Conservation (phyloP, 192 early-diverging fungal species). For the Coemansia sp. region DNA sequence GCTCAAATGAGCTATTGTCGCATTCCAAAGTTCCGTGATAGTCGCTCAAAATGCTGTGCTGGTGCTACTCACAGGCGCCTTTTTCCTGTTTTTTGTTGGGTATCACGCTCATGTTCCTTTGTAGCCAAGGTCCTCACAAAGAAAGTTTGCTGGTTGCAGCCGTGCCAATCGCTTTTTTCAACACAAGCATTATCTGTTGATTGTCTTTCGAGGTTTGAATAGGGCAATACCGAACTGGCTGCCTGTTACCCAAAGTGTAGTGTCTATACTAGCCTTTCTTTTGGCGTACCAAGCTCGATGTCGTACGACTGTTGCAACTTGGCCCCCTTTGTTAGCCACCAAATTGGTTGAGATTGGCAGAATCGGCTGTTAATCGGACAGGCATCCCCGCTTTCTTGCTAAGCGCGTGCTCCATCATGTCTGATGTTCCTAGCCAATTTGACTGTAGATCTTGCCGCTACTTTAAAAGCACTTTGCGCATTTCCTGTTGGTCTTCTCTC, state of each 20-base stretch:
- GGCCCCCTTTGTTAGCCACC: neutral
- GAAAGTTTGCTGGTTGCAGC: neutral
- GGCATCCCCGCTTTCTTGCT: neutral
- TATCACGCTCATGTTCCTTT: neutral
- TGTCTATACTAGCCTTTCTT: no score
- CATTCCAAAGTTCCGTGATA: neutral
- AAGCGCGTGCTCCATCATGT: neutral
- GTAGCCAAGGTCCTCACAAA: neutral
- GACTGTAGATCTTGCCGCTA: neutral
- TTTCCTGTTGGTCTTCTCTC: neutral
- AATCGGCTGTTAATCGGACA: neutral
- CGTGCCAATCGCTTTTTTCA: neutral
- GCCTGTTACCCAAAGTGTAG: neutral
- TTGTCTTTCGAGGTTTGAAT: no score
- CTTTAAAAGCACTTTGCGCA: neutral
- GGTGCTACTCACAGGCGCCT: neutral
- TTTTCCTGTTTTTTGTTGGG: neutral
- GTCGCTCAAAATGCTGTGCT: no score
- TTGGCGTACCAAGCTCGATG: neutral
- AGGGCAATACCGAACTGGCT: neutral
- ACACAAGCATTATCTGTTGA: neutral
- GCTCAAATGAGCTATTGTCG: neutral
- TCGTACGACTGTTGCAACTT: neutral
- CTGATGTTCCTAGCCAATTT: neutral
- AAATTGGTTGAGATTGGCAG: neutral